Conservation (phyloP, 2,329 filamentous ascomycete species). For the Apiospora sp. region DNA sequence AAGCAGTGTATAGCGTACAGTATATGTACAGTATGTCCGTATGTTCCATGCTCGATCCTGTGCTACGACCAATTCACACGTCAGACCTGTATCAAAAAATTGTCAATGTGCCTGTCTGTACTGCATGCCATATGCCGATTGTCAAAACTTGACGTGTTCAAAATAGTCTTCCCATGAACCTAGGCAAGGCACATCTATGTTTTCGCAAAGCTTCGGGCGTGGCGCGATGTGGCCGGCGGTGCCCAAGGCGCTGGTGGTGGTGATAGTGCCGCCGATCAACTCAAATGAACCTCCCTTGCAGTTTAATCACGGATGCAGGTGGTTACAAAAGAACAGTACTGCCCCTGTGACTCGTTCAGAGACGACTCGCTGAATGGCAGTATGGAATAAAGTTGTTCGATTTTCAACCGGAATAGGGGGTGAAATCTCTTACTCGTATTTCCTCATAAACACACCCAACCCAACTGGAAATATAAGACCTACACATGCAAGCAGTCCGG, state of each 20-base stretch:
- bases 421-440: neutral
- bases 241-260: neutral
- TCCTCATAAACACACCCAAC: neutral
- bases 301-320: neutral
- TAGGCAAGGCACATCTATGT: neutral
- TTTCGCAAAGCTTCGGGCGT: neutral
- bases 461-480: neutral
- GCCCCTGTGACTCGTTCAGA: neutral
- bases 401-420: neutral
- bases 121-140: neutral
- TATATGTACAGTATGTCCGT: conserved; percentile 19
- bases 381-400: neutral
- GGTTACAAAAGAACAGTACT: neutral
- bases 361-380: neutral
- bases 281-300: conserved; percentile 16
- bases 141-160: conserved; percentile 14
- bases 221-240: neutral
- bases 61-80: neutral
- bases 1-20: neutral
- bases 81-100: conserved; percentile 12
- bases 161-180: neutral
- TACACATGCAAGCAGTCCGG: neutral
- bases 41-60: neutral
- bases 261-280: conserved; percentile 5
- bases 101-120: conserved; percentile 8